Conservation (phyloP, 306 rosid genomes). For the Coriaria nepalensis region DNA sequence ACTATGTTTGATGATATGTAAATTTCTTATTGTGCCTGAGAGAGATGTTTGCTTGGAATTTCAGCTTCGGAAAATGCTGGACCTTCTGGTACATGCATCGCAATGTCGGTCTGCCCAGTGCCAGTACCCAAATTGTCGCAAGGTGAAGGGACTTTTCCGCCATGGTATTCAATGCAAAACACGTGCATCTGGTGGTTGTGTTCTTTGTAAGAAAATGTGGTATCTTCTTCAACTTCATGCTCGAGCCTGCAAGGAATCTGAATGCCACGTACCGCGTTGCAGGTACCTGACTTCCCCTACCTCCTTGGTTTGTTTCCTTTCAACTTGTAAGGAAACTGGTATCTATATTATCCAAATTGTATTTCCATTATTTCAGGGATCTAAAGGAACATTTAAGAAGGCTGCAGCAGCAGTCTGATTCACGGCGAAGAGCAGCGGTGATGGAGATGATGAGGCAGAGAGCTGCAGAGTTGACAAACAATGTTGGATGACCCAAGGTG, state of each 20-base stretch:
- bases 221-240: slow-evolving; percentile 96
- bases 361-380: slow-evolving; percentile 37
- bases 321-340: background rate
- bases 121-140: slow-evolving; percentile 91
- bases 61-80: slow-evolving; percentile 95
- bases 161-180: slow-evolving; percentile 87
- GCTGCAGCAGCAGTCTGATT: slow-evolving; percentile 95
- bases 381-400: slow-evolving; percentile 86
- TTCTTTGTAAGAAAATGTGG: slow-evolving; percentile 97
- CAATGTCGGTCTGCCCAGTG: slow-evolving; percentile 85
- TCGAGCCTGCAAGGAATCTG: slow-evolving; percentile 93
- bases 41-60: slow-evolving; percentile 17
- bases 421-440: slow-evolving; percentile 93
- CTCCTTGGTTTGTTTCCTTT: background rate
- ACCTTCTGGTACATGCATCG: slow-evolving; percentile 93
- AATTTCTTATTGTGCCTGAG: slow-evolving; percentile 2
- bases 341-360: background rate
- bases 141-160: slow-evolving; percentile 95
- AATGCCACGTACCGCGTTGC: slow-evolving; percentile 97
- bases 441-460: slow-evolving; percentile 99
- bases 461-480: slow-evolving; percentile 90
- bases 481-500: slow-evolving; percentile 37
- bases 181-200: slow-evolving; percentile 92
- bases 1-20: no score
- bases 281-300: slow-evolving; percentile 34